Conservation (phyloP, 495 filamentous ascomycete species). For the Podospora tetraspora region DNA sequence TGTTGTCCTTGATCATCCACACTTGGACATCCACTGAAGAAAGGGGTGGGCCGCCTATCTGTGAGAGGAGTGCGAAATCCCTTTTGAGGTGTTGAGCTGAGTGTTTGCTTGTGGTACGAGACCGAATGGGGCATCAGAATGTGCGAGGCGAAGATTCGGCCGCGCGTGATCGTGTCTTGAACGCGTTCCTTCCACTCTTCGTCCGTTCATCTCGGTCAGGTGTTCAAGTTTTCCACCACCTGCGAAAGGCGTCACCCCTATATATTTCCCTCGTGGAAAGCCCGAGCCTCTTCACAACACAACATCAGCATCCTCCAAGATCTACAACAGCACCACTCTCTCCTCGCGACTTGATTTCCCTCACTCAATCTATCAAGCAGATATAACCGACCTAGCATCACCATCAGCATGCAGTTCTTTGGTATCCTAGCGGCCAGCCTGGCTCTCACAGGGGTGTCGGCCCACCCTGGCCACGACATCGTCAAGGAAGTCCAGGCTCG, state of each 20-base stretch:
- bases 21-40: no score
- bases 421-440: slow-evolving; percentile 6
- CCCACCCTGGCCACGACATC: slow-evolving; percentile 47
- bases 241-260: neutral
- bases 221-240: no score
- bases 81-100: no score
- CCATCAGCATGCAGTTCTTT: slow-evolving; percentile 13
- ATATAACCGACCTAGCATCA: neutral
- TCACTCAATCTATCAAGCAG: neutral
- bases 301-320: neutral
- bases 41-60: no score
- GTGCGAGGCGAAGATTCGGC: no score
- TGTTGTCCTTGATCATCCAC: no score
- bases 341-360: neutral
- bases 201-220: neutral
- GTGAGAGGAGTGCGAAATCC: no score
- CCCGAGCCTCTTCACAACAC: neutral
- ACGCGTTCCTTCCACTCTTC: neutral
- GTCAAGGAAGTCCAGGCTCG: slow-evolving; percentile 41
- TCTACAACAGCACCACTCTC: neutral
- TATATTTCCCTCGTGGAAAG: neutral
- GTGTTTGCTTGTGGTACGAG: no score
- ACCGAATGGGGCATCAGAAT: no score
- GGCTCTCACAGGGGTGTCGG: slow-evolving; percentile 15
- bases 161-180: neutral